Percentiles rank a stretch among this genome's conserved stretches.
These are phyloP conservation scores for Groenewaldozyma salmanticensis DNA, from an alignment of 805 yeast genomes.

Conservation along the genomic window DNA sequence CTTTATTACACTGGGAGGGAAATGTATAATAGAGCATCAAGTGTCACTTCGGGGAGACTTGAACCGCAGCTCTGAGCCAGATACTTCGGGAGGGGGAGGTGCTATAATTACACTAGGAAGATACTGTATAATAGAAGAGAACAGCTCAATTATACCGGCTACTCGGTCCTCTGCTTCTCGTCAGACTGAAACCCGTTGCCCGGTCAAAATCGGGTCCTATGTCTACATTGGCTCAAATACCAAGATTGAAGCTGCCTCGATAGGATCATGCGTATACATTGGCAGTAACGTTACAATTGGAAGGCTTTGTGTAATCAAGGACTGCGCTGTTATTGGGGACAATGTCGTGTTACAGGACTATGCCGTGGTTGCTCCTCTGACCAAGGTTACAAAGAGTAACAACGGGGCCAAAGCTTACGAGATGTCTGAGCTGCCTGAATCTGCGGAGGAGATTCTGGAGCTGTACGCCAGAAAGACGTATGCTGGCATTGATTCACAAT, in stretches of 20 bases:
- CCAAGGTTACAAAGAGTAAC: slow-evolving; percentile 18
- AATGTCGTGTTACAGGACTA: slow-evolving; percentile 26
- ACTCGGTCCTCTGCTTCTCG: slow-evolving; percentile 9
- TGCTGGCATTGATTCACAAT: slow-evolving; percentile 18
- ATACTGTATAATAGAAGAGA: slow-evolving; percentile 21
- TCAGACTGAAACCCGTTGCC: slow-evolving; percentile 19
- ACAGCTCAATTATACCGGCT: slow-evolving; percentile 26
- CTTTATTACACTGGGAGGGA: slow-evolving; percentile 30
- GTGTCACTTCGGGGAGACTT: slow-evolving; percentile 29
- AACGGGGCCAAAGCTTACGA: slow-evolving; percentile 20
- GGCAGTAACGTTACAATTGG: slow-evolving; percentile 29
- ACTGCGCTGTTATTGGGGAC: slow-evolving; percentile 28
- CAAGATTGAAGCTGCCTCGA: slow-evolving; percentile 27
- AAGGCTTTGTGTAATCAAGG: slow-evolving; percentile 28
- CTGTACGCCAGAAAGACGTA: slow-evolving; percentile 21
- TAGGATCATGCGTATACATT: slow-evolving; percentile 30
- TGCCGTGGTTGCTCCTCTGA: slow-evolving; percentile 28
- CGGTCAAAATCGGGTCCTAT: slow-evolving; percentile 29
- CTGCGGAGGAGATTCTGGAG: slow-evolving; percentile 24
- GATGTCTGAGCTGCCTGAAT: slow-evolving; percentile 24
- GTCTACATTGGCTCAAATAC: slow-evolving; percentile 28
- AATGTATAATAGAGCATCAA: slow-evolving; percentile 24
- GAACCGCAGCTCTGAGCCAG: no score
- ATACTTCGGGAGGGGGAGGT: slow-evolving; percentile 19
- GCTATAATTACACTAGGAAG: slow-evolving; percentile 30